Conservation (phyloP, 768 basidiomycete genomes). For the Pleurotus citrinopileatus region DNA sequence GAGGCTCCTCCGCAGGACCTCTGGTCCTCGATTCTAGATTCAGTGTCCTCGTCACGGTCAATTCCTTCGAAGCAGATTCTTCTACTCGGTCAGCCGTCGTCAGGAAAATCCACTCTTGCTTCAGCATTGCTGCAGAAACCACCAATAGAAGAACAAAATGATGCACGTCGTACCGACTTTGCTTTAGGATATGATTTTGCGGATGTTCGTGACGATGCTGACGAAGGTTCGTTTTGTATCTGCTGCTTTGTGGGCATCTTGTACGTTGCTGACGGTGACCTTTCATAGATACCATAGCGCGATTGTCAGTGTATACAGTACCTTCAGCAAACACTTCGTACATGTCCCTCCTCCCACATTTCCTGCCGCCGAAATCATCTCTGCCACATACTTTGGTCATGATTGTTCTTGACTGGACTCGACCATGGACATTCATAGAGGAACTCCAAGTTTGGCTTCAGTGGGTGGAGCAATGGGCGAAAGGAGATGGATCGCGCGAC, state of each 20-base stretch:
- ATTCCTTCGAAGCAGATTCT: slow-evolving; percentile 87
- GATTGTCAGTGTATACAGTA: slow-evolving; percentile 88
- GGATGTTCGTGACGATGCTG: slow-evolving; percentile 87
- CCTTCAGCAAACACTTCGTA: slow-evolving; percentile 76
- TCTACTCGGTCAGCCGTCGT: slow-evolving; percentile 73
- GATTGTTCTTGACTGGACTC: slow-evolving; percentile 93
- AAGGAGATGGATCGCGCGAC: slow-evolving; percentile 67
- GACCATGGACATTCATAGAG: slow-evolving; percentile 86
- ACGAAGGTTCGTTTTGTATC: slow-evolving; percentile 64
- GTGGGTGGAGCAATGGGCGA: slow-evolving; percentile 83
- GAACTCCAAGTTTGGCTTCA: slow-evolving; percentile 82
- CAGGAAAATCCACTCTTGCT: slow-evolving; percentile 76
- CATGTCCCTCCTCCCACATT: slow-evolving; percentile 70
- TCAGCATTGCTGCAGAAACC: slow-evolving; percentile 72
- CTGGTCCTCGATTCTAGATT: slow-evolving; percentile 92
- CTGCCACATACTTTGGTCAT: slow-evolving; percentile 74
- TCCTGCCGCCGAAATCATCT: slow-evolving; percentile 67
- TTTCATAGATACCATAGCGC: slow-evolving; percentile 85
- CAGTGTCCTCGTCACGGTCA: slow-evolving; percentile 76
- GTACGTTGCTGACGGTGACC: neutral
- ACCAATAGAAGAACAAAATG: slow-evolving; percentile 50
- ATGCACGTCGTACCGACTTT: slow-evolving; percentile 67
- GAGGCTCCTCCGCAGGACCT: slow-evolving; percentile 76
- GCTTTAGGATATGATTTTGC: slow-evolving; percentile 92
- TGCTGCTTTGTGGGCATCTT: neutral